These are phyloP conservation scores for Suillus sp. DNA, from an alignment of 768 basidiomycete species.

Conservation along the genomic window DNA sequence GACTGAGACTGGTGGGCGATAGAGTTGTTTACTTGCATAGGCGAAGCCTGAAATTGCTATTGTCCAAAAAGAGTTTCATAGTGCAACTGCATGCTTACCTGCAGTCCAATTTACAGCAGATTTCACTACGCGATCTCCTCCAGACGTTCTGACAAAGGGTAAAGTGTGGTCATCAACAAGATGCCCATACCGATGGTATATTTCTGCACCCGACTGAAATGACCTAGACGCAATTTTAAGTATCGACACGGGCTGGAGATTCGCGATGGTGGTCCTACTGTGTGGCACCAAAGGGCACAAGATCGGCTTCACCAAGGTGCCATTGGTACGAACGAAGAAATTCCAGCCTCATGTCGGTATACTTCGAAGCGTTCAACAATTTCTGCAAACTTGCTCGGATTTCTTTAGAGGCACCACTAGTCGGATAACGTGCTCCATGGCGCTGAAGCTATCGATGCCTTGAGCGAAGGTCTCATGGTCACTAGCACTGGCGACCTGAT, in stretches of 20 bases:
- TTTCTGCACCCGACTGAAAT: constrained; percentile 51
- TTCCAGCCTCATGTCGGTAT: constrained; percentile 46
- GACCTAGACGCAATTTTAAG: constrained; percentile 35
- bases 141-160: constrained; percentile 57
- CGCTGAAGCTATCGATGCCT: constrained; percentile 61
- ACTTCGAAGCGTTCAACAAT: constrained; percentile 48
- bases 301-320: constrained; percentile 54
- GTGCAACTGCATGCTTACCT: constrained; percentile 39
- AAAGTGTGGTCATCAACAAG: constrained; percentile 46
- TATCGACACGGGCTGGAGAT: background rate
- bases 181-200: constrained; percentile 55
- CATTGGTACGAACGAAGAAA: constrained; percentile 65
- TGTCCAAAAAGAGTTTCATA: constrained; percentile 8
- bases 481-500: background rate
- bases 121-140: constrained; percentile 58
- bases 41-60: constrained; percentile 54
- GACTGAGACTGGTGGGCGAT: constrained; percentile 53
- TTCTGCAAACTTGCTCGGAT: constrained; percentile 56
- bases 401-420: constrained; percentile 42
- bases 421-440: constrained; percentile 81
- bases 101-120: constrained; percentile 72
- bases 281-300: constrained; percentile 67
- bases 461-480: background rate
- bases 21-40: constrained; percentile 46
- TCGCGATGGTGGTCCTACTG: constrained; percentile 46